Conservation (phyloP, 768 basidiomycete genomes). For the Tephrocybe sp. region DNA sequence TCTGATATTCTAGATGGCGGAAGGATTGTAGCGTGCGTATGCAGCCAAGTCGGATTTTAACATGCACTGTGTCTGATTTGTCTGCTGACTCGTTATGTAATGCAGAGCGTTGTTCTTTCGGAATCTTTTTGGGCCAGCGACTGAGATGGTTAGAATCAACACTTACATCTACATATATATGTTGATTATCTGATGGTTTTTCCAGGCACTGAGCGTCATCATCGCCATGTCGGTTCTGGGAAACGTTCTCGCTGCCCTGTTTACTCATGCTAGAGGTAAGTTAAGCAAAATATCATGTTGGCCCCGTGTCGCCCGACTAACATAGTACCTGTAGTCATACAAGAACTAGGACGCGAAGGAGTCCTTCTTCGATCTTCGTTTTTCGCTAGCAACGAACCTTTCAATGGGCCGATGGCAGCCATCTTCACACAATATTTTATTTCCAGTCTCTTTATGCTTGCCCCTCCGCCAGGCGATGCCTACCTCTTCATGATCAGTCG, state of each 20-base stretch:
- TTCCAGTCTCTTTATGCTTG: conserved; percentile 52
- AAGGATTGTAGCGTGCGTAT: conserved; percentile 58
- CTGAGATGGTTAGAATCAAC: conserved; percentile 44
- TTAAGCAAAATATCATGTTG: conserved; percentile 15
- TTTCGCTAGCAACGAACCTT: conserved; percentile 69
- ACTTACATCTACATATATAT: background rate
- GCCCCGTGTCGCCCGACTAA: background rate
- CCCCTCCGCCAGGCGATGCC: conserved; percentile 66
- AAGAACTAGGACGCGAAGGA: conserved; percentile 70
- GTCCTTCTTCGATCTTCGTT: conserved; percentile 60
- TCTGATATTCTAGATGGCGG: conserved; percentile 58
- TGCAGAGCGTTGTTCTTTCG: conserved; percentile 67
- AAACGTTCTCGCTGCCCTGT: conserved; percentile 58
- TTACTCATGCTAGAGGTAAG: conserved; percentile 56
- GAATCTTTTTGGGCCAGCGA: conserved; percentile 60
- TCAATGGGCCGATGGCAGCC: conserved; percentile 60
- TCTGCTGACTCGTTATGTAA: background rate
- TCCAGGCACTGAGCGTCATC: conserved; percentile 53
- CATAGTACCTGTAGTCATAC: conserved; percentile 47
- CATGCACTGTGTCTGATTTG: background rate
- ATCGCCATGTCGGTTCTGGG: conserved; percentile 64
- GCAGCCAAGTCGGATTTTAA: background rate
- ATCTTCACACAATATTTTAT: conserved; percentile 59
- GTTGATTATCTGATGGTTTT: background rate
- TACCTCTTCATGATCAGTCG: conserved; percentile 67